phyloP scores from a whole-genome alignment of 1,284 basidiomycete species.

The Pseudozyma pruni region DNA sequence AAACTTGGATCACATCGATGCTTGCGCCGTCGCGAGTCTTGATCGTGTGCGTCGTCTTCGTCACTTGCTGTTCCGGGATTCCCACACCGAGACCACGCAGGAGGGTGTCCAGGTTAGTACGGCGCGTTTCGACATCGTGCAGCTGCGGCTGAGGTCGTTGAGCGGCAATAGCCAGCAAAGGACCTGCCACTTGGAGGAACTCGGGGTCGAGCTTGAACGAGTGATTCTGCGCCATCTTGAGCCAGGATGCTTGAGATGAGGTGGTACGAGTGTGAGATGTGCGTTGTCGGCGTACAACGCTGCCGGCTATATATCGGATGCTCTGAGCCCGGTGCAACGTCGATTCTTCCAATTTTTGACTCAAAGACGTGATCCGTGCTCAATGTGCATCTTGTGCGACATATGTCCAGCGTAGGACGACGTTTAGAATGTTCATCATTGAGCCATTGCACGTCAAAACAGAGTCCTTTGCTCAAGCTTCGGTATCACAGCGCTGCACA shows the following conservation, averaged over 20 bases:
- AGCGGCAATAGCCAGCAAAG: conserved; percentile 10
- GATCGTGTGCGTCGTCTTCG: conserved; percentile 22
- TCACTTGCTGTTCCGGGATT: conserved; percentile 7
- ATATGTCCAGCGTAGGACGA: too few species aligned
- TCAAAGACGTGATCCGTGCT: too few species aligned
- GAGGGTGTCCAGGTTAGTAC: neutral
- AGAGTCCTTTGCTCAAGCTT: too few species aligned
- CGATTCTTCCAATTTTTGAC: too few species aligned
- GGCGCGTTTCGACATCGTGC: conserved; percentile 17
- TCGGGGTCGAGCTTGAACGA: conserved; percentile 16
- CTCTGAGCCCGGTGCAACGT: too few species aligned
- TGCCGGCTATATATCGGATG: too few species aligned
- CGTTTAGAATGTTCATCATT: too few species aligned
- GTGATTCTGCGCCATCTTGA: neutral
- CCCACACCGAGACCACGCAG: neutral
- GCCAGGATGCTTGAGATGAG: too few species aligned
- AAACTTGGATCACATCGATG: conserved; percentile 22
- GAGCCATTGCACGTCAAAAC: too few species aligned
- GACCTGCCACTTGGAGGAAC: conserved; percentile 19
- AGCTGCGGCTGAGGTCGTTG: conserved; percentile 3
- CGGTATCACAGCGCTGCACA: too few species aligned
- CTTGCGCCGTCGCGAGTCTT: conserved; percentile 23
- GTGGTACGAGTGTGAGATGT: conserved; percentile 13
- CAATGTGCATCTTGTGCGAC: too few species aligned
- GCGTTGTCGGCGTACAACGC: too few species aligned